Base-by-base conservation (phyloP, 306 rosid species). In the Carpinus viminea region DNA sequence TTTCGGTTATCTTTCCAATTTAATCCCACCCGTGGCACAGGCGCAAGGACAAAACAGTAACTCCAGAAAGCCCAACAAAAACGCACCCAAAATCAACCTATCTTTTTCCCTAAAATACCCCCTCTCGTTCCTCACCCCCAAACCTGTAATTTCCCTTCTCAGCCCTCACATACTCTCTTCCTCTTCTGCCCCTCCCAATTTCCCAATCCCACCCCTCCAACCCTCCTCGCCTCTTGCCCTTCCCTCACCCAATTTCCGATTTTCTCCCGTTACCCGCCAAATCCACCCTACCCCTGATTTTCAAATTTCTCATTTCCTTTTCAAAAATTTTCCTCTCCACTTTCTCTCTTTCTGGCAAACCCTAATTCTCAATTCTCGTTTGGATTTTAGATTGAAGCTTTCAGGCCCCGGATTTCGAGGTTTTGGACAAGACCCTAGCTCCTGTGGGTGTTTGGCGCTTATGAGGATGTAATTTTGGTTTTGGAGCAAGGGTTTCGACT, bases 241-340 rank as follows among this genome's bases (percentile, higher is more conserved):
- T 76, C 87, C 89, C 68, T 74, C 81, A 24, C 71, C 85, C 72
- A 60, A 66, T 57, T 85, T 87, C 91, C 94, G 89, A 89, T 90
- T 94, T 88, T 86, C 96, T 85, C 85, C 91, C 65, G 65, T 79
- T 90, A 86, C 98, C 93, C 97, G 97, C 98, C 97, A 90, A 74
- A 78, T 83, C 70, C 16, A 80, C n/a, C 61, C 79, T 78, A 69
- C 87, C 57, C 82, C 61, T 59, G 70, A 76, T 78, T 86, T 90
- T 90, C 92, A 89, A 93, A 90, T 80, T 80, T 60, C 57, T 73
- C 18, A 52, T 52, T 56, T 54, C 50, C 8, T 10, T 68, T 62
- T 52, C 31, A 28, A 48, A 41, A 17, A 24, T 34, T 6, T 46
- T 61, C 72, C 43, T 56, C 64, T 21, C 53, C 31, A 60, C 70